Percentiles rank a stretch among this genome's conserved stretches.
Evolutionary conservation across 352 stramenopile species (phyloP).

Genomic region (Pseudoperonospora humuli): DNA sequence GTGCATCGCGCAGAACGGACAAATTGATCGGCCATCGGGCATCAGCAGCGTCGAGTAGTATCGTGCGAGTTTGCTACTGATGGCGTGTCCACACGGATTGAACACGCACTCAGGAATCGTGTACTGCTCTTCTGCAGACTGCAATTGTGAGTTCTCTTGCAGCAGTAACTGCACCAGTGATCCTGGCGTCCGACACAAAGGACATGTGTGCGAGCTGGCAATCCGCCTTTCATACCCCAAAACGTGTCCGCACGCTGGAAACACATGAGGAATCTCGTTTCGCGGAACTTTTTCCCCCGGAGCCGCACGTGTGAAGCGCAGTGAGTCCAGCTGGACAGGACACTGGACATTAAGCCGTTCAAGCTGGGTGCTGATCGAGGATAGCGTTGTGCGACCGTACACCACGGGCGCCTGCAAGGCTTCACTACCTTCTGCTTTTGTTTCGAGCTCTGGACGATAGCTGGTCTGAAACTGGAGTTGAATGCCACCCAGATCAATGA

Average conservation of each 20-base stretch:
- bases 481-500: slow-evolving; percentile 72
- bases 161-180: slow-evolving; percentile 61
- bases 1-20: slow-evolving; percentile 70
- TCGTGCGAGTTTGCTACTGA: slow-evolving; percentile 52
- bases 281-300: slow-evolving; percentile 39
- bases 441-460: slow-evolving; percentile 20
- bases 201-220: slow-evolving; percentile 46
- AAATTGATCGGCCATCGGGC: slow-evolving; percentile 71
- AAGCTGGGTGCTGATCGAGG: slow-evolving; percentile 54
- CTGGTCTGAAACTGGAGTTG: slow-evolving; percentile 67
- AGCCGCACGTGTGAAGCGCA: slow-evolving; percentile 41
- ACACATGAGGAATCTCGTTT: slow-evolving; percentile 64
- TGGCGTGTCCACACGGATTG: slow-evolving; percentile 77
- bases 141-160: slow-evolving; percentile 69
- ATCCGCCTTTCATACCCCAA: slow-evolving; percentile 74
- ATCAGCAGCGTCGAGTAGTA: slow-evolving; percentile 59
- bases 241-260: slow-evolving; percentile 70
- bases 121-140: slow-evolving; percentile 47
- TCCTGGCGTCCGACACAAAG: slow-evolving; percentile 53
- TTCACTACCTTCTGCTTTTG: slow-evolving; percentile 18
- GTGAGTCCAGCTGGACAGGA: slow-evolving; percentile 60
- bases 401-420: slow-evolving; percentile 24
- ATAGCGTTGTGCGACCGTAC: slow-evolving; percentile 24
- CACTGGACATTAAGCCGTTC: slow-evolving; percentile 69
- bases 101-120: slow-evolving; percentile 69